These are phyloP conservation scores for Tylopilus rubrobrunneus DNA, from an alignment of 768 basidiomycete species.

Conservation along the genomic window DNA sequence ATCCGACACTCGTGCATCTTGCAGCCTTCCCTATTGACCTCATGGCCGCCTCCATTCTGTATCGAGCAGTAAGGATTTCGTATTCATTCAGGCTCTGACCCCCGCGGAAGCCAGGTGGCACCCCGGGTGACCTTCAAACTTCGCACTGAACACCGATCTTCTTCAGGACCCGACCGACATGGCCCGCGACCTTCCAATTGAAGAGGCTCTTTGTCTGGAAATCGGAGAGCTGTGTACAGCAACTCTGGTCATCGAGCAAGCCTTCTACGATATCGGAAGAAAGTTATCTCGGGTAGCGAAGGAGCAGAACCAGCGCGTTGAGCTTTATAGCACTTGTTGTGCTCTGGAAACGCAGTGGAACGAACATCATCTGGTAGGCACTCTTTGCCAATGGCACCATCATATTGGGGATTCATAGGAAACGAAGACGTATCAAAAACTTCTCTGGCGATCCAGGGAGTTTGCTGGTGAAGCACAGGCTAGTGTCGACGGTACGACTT, in stretches of 20 bases:
- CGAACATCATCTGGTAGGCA: conserved; percentile 10
- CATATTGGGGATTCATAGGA: background rate
- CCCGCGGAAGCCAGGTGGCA: background rate
- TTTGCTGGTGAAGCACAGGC: conserved; percentile 19
- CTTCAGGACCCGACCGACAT: background rate
- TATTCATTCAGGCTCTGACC: background rate
- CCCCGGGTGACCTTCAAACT: background rate
- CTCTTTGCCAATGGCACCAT: no score
- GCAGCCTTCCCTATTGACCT: background rate
- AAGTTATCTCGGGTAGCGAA: conserved; percentile 5
- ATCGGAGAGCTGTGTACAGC: conserved; percentile 15
- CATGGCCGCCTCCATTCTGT: conserved; percentile 7
- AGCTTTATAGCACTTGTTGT: conserved; percentile 10
- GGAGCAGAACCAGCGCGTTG: conserved; percentile 6
- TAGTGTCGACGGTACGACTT: conserved; percentile 13
- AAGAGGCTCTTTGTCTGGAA: conserved; percentile 14
- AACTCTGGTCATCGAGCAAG: conserved; percentile 15
- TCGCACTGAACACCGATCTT: background rate
- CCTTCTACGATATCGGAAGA: conserved; percentile 14
- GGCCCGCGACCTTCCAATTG: conserved; percentile 5
- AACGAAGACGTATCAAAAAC: conserved; percentile 11
- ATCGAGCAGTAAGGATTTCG: background rate
- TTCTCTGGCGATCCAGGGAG: conserved; percentile 20
- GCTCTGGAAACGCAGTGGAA: conserved; percentile 14
- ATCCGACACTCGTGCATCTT: background rate